Conservation (phyloP, 345 rosid genomes). For the Eucalyptus decipiens region DNA sequence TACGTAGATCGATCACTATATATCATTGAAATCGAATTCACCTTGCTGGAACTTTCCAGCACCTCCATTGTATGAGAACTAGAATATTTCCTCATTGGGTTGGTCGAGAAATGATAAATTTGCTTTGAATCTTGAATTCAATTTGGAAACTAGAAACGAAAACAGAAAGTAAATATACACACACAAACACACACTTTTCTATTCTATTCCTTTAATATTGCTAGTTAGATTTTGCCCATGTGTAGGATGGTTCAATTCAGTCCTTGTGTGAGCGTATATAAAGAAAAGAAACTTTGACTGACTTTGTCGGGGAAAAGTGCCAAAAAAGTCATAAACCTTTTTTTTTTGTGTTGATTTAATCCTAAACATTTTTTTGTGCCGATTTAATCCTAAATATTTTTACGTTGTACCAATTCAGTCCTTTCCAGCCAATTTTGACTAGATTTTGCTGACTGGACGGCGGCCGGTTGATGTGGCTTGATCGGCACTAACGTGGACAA, state of each 20-base stretch:
- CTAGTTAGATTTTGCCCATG: not conserved
- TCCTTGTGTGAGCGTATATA: not conserved
- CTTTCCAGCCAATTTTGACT: rapidly evolving
- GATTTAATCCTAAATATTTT: too few species aligned
- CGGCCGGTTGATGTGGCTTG: rapidly evolving
- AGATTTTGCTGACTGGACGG: too few species aligned
- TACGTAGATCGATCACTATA: not conserved
- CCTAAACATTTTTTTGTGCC: too few species aligned
- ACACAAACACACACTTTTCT: not conserved
- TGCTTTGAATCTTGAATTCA: not conserved
- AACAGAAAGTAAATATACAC: not conserved
- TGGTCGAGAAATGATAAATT: not conserved
- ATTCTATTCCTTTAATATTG: not conserved
- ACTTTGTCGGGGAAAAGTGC: not conserved
- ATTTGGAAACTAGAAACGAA: not conserved
- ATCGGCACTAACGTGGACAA: rapidly evolving
- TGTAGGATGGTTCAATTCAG: not conserved
- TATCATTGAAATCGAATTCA: not conserved
- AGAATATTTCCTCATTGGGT: not conserved
- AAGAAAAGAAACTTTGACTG: not conserved
- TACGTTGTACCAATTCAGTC: too few species aligned
- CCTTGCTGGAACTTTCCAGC: not conserved
- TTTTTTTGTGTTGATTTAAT: too few species aligned
- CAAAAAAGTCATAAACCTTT: too few species aligned
- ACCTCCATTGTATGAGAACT: not conserved